Evolutionary conservation across 2,329 filamentous ascomycete species (phyloP).

Genomic region (Colletotrichum liaoningense): DNA sequence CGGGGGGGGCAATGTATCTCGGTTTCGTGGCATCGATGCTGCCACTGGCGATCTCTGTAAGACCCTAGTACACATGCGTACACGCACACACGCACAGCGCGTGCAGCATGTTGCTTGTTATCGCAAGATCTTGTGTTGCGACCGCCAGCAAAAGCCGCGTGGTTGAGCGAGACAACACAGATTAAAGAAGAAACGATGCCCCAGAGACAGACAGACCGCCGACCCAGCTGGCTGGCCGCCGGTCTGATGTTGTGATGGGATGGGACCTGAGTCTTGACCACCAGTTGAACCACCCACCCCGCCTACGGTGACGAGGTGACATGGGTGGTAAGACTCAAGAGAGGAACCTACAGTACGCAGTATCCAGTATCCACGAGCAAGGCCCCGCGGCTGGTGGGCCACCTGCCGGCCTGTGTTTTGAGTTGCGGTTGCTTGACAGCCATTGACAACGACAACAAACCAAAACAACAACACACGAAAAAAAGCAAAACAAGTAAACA

Average conservation of each 20-base stretch:
- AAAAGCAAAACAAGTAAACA: conserved; percentile 26
- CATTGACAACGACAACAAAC: conserved; percentile 15
- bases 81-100: background rate
- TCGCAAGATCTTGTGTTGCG: background rate
- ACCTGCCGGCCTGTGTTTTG: conserved; percentile 16
- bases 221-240: conserved; percentile 3
- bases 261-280: background rate
- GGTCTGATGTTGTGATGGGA: conserved; percentile 14
- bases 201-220: background rate
- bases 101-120: background rate
- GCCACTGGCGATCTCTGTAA: conserved; percentile 9
- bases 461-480: background rate
- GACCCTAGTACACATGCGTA: background rate
- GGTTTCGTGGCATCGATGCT: background rate
- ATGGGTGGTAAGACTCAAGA: background rate
- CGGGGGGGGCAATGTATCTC: background rate
- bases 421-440: conserved; percentile 2
- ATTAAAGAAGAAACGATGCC: background rate
- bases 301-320: conserved; percentile 24
- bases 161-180: background rate
- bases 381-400: conserved; percentile 6
- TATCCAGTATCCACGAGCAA: background rate
- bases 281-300: too few species aligned
- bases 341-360: too few species aligned
- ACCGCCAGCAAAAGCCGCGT: background rate